A percentile compares a stretch with the other conserved stretches of the same genome.
These are phyloP conservation scores for Daldinia bambusicola DNA, from an alignment of 495 filamentous ascomycete species.

Conservation along the genomic window DNA sequence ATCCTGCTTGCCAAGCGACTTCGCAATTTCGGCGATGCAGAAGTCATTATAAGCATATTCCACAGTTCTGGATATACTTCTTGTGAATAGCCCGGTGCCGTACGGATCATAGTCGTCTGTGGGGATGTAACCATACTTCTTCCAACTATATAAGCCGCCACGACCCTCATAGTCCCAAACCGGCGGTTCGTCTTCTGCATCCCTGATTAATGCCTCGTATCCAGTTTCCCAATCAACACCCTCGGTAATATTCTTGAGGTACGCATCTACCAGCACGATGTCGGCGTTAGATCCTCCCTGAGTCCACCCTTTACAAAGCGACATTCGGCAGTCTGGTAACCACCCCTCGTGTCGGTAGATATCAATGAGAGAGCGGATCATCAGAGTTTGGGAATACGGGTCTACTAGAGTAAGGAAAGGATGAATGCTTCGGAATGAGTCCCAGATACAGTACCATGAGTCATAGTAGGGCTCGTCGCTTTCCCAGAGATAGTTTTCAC, in stretches of 20 bases:
- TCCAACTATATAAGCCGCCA: conserved; percentile 71
- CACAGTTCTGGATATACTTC: conserved; percentile 73
- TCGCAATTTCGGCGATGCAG: conserved; percentile 69
- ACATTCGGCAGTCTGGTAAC: conserved; percentile 72
- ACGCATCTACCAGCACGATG: conserved; percentile 71
- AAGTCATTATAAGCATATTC: conserved; percentile 81
- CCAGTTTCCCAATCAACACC: conserved; percentile 72
- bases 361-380: conserved; percentile 73
- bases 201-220: conserved; percentile 72
- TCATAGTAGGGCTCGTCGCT: conserved; percentile 78
- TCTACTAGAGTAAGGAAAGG: conserved; percentile 73
- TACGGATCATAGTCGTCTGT: conserved; percentile 69
- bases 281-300: conserved; percentile 81
- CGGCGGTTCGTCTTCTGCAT: conserved; percentile 72
- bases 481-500: conserved; percentile 77
- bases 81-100: conserved; percentile 69
- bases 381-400: conserved; percentile 67
- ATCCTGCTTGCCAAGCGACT: conserved; percentile 61
- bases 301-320: conserved; percentile 71
- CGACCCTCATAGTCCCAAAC: conserved; percentile 76
- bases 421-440: conserved; percentile 73
- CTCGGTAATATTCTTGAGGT: conserved; percentile 68
- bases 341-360: conserved; percentile 74
- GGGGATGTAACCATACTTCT: conserved; percentile 70
- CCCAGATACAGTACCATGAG: conserved; percentile 76